Conservation (phyloP, 805 yeast genomes). For the Komagataella pseudopastoris region DNA sequence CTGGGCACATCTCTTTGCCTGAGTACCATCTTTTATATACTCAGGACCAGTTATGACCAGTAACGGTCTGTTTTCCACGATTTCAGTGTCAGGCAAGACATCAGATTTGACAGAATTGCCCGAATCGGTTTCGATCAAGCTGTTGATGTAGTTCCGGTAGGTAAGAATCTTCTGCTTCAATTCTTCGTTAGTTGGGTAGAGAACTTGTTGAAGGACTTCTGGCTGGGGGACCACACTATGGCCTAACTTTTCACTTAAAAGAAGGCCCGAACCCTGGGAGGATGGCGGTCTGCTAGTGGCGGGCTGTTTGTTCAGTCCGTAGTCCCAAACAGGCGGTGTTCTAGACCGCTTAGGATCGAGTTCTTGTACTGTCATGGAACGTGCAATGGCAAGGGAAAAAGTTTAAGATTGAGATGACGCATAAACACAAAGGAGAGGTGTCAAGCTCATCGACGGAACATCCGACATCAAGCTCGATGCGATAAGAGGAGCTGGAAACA, state of each 20-base stretch:
- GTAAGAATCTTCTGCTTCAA: slow-evolving; percentile 16
- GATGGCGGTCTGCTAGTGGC: slow-evolving; percentile 8
- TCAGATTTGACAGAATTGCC: not conserved
- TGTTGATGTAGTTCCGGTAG: slow-evolving; percentile 15
- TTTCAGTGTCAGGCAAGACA: not conserved
- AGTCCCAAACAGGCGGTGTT: slow-evolving; percentile 12
- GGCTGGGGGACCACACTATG: slow-evolving; percentile 21
- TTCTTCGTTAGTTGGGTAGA: slow-evolving; percentile 20
- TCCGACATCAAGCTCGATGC: not conserved
- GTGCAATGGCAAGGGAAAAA: not conserved
- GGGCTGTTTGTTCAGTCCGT: slow-evolving; percentile 11
- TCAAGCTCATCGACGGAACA: not conserved
- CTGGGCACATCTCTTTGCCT: slow-evolving; percentile 25
- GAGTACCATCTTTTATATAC: slow-evolving; percentile 15
- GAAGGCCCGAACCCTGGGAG: slow-evolving; percentile 11
- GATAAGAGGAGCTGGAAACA: not conserved
- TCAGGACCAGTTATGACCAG: slow-evolving; percentile 28
- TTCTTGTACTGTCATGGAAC: not conserved
- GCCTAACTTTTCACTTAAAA: slow-evolving; percentile 8
- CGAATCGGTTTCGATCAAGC: slow-evolving; percentile 4
- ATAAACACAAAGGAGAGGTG: not conserved
- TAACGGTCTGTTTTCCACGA: slow-evolving; percentile 1
- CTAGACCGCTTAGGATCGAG: not conserved
- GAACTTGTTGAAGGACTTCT: slow-evolving; percentile 25
- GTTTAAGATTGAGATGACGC: not conserved